Percentiles rank a stretch among this genome's conserved stretches.
phyloP scores from a whole-genome alignment of 257 asterid species.

The Thymus mandschuricus region DNA sequence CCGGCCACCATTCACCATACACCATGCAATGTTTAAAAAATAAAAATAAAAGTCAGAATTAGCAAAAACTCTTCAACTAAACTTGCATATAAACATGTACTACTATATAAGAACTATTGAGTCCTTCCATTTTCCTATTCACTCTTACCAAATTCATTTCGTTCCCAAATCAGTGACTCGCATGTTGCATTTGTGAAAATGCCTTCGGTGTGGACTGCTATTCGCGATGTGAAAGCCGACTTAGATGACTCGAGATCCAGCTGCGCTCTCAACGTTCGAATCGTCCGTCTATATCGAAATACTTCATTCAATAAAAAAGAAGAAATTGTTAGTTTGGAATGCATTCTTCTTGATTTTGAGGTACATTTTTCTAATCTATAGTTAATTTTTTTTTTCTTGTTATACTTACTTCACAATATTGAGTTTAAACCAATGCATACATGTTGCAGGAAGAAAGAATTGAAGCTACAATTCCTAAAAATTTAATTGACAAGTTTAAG shows the following conservation, averaged over 20 bases:
- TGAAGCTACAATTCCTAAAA: neutral
- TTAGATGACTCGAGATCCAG: neutral
- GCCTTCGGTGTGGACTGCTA: neutral
- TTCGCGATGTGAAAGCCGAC: neutral
- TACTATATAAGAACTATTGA: too few relatives aligned
- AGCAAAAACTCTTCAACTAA: too few relatives aligned
- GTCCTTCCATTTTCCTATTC: too few relatives aligned
- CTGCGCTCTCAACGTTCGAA: neutral
- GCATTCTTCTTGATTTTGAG: neutral
- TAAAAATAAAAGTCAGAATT: too few relatives aligned
- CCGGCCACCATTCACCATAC: too few relatives aligned
- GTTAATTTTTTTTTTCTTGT: too few relatives aligned
- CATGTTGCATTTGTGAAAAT: neutral
- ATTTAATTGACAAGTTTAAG: neutral
- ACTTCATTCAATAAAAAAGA: neutral
- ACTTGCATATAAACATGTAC: too few relatives aligned
- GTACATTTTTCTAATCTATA: too few relatives aligned
- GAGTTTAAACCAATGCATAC: neutral
- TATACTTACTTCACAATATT: too few relatives aligned
- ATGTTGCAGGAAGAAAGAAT: neutral
- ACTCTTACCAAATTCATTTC: too few relatives aligned
- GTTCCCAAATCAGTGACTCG: too few relatives aligned
- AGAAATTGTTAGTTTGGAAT: neutral
- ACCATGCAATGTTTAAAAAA: too few relatives aligned
- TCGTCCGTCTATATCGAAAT: neutral